phyloP scores from a whole-genome alignment of 23 red algal species.

The Gracilaria caudata region DNA sequence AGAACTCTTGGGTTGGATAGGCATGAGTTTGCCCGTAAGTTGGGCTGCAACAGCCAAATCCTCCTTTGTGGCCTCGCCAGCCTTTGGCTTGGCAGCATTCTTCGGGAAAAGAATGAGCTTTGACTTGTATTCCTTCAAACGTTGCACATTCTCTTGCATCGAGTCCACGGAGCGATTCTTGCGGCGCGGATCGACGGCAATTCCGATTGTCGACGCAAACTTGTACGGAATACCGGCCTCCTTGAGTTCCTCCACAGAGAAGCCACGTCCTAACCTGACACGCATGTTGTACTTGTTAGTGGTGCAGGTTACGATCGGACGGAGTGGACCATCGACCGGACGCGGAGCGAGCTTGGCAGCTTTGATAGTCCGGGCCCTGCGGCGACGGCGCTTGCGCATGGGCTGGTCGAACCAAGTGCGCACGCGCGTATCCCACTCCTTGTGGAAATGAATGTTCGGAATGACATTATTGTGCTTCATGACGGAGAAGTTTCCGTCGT shows the following conservation, averaged over 20 bases:
- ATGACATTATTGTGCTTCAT: constrained; percentile 98
- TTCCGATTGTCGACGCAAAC: constrained; percentile 90
- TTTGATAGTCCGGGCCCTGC: constrained; percentile 74
- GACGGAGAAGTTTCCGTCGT: not conserved
- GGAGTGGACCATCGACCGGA: constrained; percentile 83
- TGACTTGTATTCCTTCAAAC: constrained; percentile 98
- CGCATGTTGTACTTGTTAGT: constrained; percentile 93
- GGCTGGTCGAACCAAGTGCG: constrained; percentile 99
- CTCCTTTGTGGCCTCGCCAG: constrained; percentile 81
- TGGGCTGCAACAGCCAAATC: constrained; percentile 74
- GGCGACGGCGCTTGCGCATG: constrained; percentile 95
- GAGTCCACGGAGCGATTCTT: constrained; percentile 89
- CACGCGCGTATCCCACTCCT: constrained; percentile 98
- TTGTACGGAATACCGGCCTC: constrained; percentile 77
- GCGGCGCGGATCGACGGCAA: constrained; percentile 93
- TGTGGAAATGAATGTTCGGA: constrained; percentile 93
- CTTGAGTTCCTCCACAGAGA: constrained; percentile 94
- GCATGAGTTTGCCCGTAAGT: constrained; percentile 78
- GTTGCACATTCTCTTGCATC: constrained; percentile 88
- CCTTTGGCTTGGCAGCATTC: constrained; percentile 76
- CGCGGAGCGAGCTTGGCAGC: constrained; percentile 87
- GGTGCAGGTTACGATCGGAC: constrained; percentile 91
- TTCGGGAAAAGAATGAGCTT: constrained; percentile 96
- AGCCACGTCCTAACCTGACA: constrained; percentile 89
- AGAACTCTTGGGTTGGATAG: constrained; percentile 52